Conservation (phyloP, 179 eudicot species). For the Beta macrorhiza region DNA sequence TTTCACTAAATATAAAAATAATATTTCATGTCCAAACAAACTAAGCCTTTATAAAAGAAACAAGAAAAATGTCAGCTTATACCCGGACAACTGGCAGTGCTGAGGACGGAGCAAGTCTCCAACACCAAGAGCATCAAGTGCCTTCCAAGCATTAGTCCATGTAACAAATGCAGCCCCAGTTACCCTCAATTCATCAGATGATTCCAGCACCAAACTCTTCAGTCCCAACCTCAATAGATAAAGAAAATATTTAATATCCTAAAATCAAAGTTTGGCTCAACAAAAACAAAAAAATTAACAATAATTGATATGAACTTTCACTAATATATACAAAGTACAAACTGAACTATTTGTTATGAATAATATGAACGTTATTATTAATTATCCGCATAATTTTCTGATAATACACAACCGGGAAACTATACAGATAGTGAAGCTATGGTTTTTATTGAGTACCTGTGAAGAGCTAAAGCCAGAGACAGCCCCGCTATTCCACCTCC, state of each 20-base stretch:
- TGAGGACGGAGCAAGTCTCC: slow-evolving; percentile 42
- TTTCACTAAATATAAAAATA: no score
- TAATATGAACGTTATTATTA: no score
- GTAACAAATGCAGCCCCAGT: slow-evolving; percentile 41
- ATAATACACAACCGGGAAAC: no score
- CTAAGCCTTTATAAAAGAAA: not conserved
- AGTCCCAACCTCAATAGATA: slow-evolving; percentile 22
- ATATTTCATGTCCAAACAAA: no score
- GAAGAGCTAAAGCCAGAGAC: slow-evolving; percentile 30
- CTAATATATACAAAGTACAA: no score
- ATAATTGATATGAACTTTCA: no score
- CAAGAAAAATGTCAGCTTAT: not conserved
- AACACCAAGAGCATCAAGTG: slow-evolving; percentile 46
- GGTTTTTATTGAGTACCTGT: slow-evolving; percentile 21
- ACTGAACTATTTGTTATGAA: no score
- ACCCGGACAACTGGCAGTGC: slow-evolving; percentile 33
- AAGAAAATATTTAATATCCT: no score
- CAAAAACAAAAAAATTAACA: no score
- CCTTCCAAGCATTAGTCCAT: slow-evolving; percentile 58
- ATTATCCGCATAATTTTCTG: no score
- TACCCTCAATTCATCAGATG: slow-evolving; percentile 35
- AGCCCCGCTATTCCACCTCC: slow-evolving; percentile 40
- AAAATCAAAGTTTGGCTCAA: no score
- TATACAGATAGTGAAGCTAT: not conserved
- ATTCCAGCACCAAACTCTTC: slow-evolving; percentile 40